Base-by-base conservation (phyloP, 2,329 filamentous ascomycete species). In the Pseudogymnoascus sp. region DNA sequence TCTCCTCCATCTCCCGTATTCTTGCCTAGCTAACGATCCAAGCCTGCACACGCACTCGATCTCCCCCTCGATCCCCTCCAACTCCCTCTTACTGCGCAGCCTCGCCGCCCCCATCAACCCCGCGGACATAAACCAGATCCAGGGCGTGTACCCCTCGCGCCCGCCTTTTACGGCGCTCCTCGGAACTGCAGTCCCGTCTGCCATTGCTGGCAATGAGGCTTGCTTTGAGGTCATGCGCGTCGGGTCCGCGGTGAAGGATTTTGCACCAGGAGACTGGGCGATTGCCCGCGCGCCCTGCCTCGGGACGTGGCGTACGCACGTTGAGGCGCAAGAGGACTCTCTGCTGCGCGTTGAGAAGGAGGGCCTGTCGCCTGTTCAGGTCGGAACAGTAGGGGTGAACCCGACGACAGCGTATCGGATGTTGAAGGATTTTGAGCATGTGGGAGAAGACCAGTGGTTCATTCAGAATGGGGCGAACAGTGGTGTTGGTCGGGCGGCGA, bases 391-490 rank as follows among this genome's bases (percentile, higher is more conserved):
- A 36, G 87, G 84, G 65, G 89, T 99, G 41, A 99, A 99, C 74
- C 94, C 94, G 1, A 92, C 90, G 73, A 96, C 91, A 1, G 94
- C 94, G 2, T 97, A 96, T 76, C 85, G 92, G 60, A 95, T 99
- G 86, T 81, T 99, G 62, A 85, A 86, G 61, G 89, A 93, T 71
- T 97, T 93, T 70, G 85, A 76, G 4, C 71, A 77, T 3, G 74
- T 87, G 70, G 71, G 81, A 61, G 82, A 85, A n/a, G 89, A 92
- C 60, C 88, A 95, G 61, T 99, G 93, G 92, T 90, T 97, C 71
- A 86, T 99, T 53, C 94, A 99, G 75, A 99, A 99, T 72, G 94
- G 93, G 6, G 94, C 93, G 38, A 99, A 99, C 75, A 91, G 86
- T 41, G 94, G 91, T 9, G 94, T 99, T 14, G 94, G 94, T 1